phyloP scores from a whole-genome alignment of 228 moss, liverwort and hornwort genomes.

The Sphagnum magellanicum region DNA sequence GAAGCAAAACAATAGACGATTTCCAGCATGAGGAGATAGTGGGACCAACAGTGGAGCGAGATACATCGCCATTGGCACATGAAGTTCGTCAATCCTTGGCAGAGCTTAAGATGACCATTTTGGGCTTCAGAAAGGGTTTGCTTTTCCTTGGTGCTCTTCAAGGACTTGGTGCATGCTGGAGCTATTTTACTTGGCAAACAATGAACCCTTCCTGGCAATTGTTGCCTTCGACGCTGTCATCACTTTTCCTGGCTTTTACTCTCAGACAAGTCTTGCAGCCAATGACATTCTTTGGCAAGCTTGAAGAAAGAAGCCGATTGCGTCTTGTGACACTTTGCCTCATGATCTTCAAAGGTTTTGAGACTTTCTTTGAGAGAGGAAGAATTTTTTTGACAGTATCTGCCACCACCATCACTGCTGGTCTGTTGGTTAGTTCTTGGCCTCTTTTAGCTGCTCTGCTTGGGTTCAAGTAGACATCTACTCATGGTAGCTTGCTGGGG shows the following conservation, averaged over 20 bases:
- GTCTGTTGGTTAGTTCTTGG: slow-evolving; percentile 22
- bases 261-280: slow-evolving; percentile 47
- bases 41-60: slow-evolving; percentile 88
- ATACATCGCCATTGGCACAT: slow-evolving; percentile 62
- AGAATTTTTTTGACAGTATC: slow-evolving; percentile 43
- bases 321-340: slow-evolving; percentile 62
- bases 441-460: slow-evolving; percentile 29
- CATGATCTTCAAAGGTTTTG: slow-evolving; percentile 62
- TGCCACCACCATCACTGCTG: slow-evolving; percentile 10
- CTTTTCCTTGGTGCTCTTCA: slow-evolving; percentile 50
- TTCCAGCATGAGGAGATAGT: slow-evolving; percentile 94
- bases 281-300: slow-evolving; percentile 56
- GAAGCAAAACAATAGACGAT: slow-evolving; percentile 39
- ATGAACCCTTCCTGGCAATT: slow-evolving; percentile 45
- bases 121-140: slow-evolving; percentile 52
- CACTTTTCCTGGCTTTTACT: slow-evolving; percentile 49
- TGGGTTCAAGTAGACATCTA: slow-evolving; percentile 5
- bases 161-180: slow-evolving; percentile 49
- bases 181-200: slow-evolving; percentile 26
- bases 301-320: slow-evolving; percentile 68
- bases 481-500: too few species aligned
- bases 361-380: slow-evolving; percentile 50
- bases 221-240: slow-evolving; percentile 30
- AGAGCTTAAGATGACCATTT: slow-evolving; percentile 37
- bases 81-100: slow-evolving; percentile 54